Conservation (phyloP, 179 eudicot species). For the Silene coronaria region DNA sequence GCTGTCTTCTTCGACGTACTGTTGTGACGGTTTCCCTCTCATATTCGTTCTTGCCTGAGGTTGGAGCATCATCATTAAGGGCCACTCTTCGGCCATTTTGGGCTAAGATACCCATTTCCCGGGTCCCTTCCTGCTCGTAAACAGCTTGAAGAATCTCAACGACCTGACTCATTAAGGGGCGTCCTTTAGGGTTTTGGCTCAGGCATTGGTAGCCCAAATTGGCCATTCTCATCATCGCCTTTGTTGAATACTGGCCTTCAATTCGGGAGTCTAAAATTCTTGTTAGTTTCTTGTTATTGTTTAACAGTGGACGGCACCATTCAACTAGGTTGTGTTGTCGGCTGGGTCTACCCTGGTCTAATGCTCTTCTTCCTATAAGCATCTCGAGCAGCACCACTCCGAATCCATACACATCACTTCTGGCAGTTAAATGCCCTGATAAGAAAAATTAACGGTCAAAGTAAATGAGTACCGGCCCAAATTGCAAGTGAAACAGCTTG, state of each 20-base stretch:
- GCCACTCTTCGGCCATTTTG: conserved; percentile 44
- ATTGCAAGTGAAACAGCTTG: neutral
- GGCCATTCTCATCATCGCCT: conserved; percentile 64
- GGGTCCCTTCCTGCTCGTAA: conserved; percentile 42
- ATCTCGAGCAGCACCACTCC: conserved; percentile 94
- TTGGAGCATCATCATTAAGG: conserved; percentile 56
- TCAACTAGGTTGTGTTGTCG: conserved; percentile 83
- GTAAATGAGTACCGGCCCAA: neutral
- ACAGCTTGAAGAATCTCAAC: conserved; percentile 80
- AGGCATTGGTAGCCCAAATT: conserved; percentile 81
- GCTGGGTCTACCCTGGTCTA: conserved; percentile 80
- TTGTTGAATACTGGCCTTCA: conserved; percentile 73
- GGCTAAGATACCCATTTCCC: conserved; percentile 38
- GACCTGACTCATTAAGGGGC: conserved; percentile 82
- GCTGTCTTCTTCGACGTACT: conserved; percentile 26
- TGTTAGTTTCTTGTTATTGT: conserved; percentile 66
- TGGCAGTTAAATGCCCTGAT: conserved; percentile 83
- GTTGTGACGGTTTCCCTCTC: conserved; percentile 20
- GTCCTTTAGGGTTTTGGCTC: conserved; percentile 85
- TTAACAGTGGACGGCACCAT: conserved; percentile 87
- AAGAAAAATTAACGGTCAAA: neutral
- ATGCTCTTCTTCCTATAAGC: conserved; percentile 81
- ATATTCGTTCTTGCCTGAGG: conserved; percentile 19
- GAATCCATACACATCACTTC: conserved; percentile 88
- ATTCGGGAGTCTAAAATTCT: conserved; percentile 72